Evolutionary conservation across 2,329 filamentous ascomycete species (phyloP).

Genomic region (Dendryphion nanum): DNA sequence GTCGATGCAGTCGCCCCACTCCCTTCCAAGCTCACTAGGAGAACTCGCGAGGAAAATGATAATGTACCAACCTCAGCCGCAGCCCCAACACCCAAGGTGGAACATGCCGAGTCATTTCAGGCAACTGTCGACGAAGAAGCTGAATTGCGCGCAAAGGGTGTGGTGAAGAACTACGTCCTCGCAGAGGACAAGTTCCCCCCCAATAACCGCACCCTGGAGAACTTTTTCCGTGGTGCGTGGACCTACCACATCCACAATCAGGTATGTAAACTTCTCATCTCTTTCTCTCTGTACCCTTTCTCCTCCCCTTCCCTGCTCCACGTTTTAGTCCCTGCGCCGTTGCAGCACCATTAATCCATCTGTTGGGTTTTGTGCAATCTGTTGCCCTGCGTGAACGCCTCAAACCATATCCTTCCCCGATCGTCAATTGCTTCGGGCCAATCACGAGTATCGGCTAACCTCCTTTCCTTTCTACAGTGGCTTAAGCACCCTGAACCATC

Average conservation of each 20-base stretch:
- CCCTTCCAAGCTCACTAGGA: constrained; percentile 8
- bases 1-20: constrained; percentile 7
- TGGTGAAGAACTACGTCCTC: constrained; percentile 46
- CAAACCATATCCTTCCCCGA: no score
- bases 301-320: not conserved
- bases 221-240: constrained; percentile 58
- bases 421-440: constrained; percentile 3
- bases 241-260: constrained; percentile 60
- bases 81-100: constrained; percentile 21
- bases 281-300: constrained; percentile 1
- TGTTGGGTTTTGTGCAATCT: no score
- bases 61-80: constrained; percentile 28
- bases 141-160: constrained; percentile 41
- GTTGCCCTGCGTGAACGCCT: no score
- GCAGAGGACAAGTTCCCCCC: constrained; percentile 54
- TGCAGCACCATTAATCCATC: not conserved
- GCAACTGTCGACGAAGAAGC: constrained; percentile 41
- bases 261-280: constrained; percentile 36
- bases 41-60: constrained; percentile 23
- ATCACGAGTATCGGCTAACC: constrained; percentile 21
- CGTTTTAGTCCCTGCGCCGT: not conserved
- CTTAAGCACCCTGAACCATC: constrained; percentile 56
- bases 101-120: constrained; percentile 40
- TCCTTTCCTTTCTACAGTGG: constrained; percentile 42
- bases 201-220: constrained; percentile 56